Base-by-base conservation (phyloP, 768 basidiomycete species). In the Suillus subaureus region DNA sequence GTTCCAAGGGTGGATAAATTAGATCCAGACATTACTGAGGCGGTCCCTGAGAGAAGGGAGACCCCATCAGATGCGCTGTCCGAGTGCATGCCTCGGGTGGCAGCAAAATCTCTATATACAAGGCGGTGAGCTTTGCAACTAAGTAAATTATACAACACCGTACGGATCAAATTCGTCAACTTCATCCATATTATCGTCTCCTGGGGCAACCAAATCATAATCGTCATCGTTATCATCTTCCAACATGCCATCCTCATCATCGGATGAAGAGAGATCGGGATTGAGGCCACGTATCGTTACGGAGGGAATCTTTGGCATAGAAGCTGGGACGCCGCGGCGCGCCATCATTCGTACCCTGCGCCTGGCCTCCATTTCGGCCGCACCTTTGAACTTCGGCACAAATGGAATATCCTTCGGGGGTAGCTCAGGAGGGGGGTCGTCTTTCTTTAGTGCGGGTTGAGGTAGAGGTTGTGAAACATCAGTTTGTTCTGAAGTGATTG, bases 321-420 rank as follows among this genome's bases (percentile, higher is more conserved):
- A 70, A 4, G 79, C 71, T 2, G 75, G n/a, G 74, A 83, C 66
- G 43, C 76, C 73, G 18, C 83, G 78, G 15, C 90, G 85, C 6
- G 89, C 89, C 47, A 85, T 85, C 80, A 94, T 85, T 15, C 93
- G 83, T 47, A 83, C 75, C 63, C 83, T 83, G 31, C 93, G 78
- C 18, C 92, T 81, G 5, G 84, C 86, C 68, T 93, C 93, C 92
- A 94, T 94, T 74, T 95, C 92, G n/a, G 87, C 92, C 0, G 90
- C 89, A 9, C 91, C 89, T 69, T 88, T 91, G 79, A 94, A 94
- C 61, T 85, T 89, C 21, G 93, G 93, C 31, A 91, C 81, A 70
- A 93, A 93, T 62, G 83, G 86, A 6, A 83, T 78, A 15, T 79
- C 83, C 66, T 85, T 88, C 15, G 82, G 69, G 4, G 83, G 84